These are phyloP conservation scores for Fraxinus platypoda DNA, from an alignment of 305 asterid species.

Conservation along the genomic window DNA sequence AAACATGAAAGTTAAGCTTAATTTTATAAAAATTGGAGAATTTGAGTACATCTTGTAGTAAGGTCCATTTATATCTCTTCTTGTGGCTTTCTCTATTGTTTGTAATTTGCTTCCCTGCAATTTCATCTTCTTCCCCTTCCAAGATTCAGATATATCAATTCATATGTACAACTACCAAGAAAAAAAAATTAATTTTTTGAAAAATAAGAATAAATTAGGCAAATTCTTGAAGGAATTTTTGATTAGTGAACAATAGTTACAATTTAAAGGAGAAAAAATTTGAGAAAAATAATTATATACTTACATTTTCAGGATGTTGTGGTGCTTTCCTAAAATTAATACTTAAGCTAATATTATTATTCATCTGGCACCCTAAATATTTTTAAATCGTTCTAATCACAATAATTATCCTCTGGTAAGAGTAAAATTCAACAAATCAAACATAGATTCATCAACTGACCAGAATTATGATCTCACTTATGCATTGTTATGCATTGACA, in stretches of 20 bases:
- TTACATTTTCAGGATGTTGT: slow-evolving; percentile 62
- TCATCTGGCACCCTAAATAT: slow-evolving; percentile 71
- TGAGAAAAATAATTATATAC: slow-evolving; percentile 17
- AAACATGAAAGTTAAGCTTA: neutral
- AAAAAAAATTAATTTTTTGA: slow-evolving; percentile 12
- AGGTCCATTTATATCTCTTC: slow-evolving; percentile 61
- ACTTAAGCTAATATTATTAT: slow-evolving; percentile 27
- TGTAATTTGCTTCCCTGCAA: slow-evolving; percentile 37
- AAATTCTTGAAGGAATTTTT: neutral
- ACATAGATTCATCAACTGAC: neutral
- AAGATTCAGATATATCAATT: slow-evolving; percentile 25
- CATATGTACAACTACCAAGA: neutral
- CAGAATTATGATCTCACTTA: neutral
- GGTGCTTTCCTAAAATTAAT: slow-evolving; percentile 44
- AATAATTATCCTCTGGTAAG: neutral
- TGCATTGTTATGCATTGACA: neutral
- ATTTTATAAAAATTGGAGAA: neutral
- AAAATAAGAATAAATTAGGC: neutral
- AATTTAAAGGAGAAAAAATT: neutral
- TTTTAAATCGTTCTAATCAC: neutral
- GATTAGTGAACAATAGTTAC: neutral
- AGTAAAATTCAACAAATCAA: neutral
- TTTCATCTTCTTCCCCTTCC: slow-evolving; percentile 52
- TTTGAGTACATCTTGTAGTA: slow-evolving; percentile 56
- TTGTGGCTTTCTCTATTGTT: slow-evolving; percentile 37